A percentile compares a stretch with the other conserved stretches of the same genome.
phyloP scores from a whole-genome alignment of 306 rosid genomes.

The Casuarina equisetifolia region DNA sequence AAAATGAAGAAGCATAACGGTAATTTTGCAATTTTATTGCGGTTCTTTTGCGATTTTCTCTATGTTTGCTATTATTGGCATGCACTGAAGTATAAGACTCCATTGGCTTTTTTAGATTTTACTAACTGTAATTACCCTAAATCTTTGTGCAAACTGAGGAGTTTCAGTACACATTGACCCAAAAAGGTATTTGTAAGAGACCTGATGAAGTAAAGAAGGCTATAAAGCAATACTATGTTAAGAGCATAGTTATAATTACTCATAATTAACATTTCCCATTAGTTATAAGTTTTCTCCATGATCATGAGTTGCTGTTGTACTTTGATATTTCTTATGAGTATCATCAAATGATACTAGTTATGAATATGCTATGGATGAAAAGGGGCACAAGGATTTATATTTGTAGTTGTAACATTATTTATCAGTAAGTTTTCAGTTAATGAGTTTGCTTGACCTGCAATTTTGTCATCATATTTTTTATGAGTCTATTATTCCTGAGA shows the following conservation, averaged over 20 bases:
- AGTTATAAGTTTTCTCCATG: not conserved
- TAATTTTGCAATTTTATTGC: not conserved
- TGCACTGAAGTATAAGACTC: not conserved
- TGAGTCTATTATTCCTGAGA: not conserved
- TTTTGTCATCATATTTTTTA: not conserved
- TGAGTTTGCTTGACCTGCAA: not conserved
- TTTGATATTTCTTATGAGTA: not conserved
- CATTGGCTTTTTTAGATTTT: not conserved
- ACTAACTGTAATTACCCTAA: not conserved
- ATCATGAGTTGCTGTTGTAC: not conserved
- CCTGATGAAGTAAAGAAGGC: not conserved
- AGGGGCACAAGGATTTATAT: not conserved
- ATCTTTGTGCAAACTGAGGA: not conserved
- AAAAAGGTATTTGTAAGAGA: conserved; percentile 1
- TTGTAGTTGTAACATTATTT: not conserved
- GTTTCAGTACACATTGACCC: not conserved
- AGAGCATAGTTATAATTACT: not conserved
- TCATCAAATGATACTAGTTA: not conserved
- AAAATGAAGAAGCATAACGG: not conserved
- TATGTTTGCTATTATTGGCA: not conserved
- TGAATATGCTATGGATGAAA: not conserved
- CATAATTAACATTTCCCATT: not conserved
- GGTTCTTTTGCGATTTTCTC: not conserved
- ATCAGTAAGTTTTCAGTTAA: not conserved
- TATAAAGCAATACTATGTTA: not conserved